Evolutionary conservation across 2,329 filamentous ascomycete genomes (phyloP).

Genomic region (Ophiostoma fasciatum): DNA sequence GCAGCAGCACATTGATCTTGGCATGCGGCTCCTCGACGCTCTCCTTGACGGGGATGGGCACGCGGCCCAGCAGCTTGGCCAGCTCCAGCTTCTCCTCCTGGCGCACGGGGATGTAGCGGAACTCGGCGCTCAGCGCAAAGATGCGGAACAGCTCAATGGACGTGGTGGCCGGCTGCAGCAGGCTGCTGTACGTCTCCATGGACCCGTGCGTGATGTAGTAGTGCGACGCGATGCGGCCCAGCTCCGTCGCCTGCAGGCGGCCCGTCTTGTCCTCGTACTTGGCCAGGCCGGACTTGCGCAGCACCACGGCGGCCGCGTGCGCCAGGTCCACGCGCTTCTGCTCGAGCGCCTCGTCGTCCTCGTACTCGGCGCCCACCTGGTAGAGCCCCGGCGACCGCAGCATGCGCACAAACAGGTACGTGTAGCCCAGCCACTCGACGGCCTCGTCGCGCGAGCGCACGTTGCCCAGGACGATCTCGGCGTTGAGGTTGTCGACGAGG

Average conservation of each 20-base stretch:
- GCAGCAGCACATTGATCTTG: conserved; percentile 94
- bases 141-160: conserved; percentile 94
- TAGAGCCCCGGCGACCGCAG: conserved; percentile 88
- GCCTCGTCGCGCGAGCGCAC: conserved; percentile 83
- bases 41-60: conserved; percentile 95
- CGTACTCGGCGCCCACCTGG: conserved; percentile 90
- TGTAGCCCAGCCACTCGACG: conserved; percentile 98
- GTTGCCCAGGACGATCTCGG: conserved; percentile 89
- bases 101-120: conserved; percentile 96
- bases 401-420: conserved; percentile 96
- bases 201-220: conserved; percentile 96
- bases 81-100: conserved; percentile 96
- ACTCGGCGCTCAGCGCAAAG: conserved; percentile 91
- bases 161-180: conserved; percentile 84
- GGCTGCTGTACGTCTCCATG: conserved; percentile 93
- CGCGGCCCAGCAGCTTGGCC: conserved; percentile 74
- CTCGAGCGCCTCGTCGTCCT: conserved; percentile 78
- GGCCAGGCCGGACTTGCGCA: conserved; percentile 77
- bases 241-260: conserved; percentile 76
- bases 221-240: conserved; percentile 90
- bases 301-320: conserved; percentile 75
- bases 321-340: conserved; percentile 97
- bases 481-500: conserved; percentile 89
- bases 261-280: conserved; percentile 95
- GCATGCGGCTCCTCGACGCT: conserved; percentile 92